These are phyloP conservation scores for Fusarium brachygibbosum DNA, from an alignment of 2,329 filamentous ascomycete genomes.

Conservation along the genomic window DNA sequence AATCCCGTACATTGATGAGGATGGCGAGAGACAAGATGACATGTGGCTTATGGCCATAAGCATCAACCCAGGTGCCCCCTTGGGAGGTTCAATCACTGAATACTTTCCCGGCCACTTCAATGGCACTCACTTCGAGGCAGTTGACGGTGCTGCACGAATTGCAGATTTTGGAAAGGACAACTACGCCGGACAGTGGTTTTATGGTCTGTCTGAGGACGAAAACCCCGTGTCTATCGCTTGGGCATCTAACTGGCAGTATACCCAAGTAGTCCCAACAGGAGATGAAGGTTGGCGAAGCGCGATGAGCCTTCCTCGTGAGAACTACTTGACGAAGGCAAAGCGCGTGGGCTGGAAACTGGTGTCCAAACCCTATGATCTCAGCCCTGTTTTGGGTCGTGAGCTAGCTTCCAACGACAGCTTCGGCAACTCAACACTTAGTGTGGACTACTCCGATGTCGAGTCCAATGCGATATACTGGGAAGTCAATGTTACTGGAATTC, in stretches of 20 bases:
- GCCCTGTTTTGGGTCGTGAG: constrained; percentile 60
- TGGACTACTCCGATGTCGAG: constrained; percentile 61
- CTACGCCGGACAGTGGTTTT: constrained; percentile 56
- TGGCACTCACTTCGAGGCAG: constrained; percentile 69
- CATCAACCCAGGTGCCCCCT: constrained; percentile 69
- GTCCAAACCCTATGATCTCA: constrained; percentile 63
- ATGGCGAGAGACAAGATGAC: constrained; percentile 47
- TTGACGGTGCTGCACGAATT: constrained; percentile 49
- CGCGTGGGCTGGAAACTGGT: constrained; percentile 66
- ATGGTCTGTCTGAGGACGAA: constrained; percentile 42
- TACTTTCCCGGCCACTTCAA: constrained; percentile 73
- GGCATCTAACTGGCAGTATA: constrained; percentile 56
- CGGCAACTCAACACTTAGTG: constrained; percentile 61
- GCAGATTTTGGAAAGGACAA: constrained; percentile 56
- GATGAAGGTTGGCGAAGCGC: constrained; percentile 52
- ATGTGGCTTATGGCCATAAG: constrained; percentile 63
- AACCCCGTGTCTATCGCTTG: constrained; percentile 53
- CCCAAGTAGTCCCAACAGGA: constrained; percentile 50
- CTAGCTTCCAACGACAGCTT: constrained; percentile 60
- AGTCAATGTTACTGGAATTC: constrained; percentile 62
- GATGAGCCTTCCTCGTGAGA: constrained; percentile 59
- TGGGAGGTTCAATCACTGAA: constrained; percentile 67
- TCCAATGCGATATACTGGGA: constrained; percentile 67
- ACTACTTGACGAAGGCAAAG: constrained; percentile 65
- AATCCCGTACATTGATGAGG: constrained; percentile 61